Percentiles rank a stretch among this genome's conserved stretches.
phyloP scores from a whole-genome alignment of 2,329 filamentous ascomycete genomes.

The Colletotrichum lini region DNA sequence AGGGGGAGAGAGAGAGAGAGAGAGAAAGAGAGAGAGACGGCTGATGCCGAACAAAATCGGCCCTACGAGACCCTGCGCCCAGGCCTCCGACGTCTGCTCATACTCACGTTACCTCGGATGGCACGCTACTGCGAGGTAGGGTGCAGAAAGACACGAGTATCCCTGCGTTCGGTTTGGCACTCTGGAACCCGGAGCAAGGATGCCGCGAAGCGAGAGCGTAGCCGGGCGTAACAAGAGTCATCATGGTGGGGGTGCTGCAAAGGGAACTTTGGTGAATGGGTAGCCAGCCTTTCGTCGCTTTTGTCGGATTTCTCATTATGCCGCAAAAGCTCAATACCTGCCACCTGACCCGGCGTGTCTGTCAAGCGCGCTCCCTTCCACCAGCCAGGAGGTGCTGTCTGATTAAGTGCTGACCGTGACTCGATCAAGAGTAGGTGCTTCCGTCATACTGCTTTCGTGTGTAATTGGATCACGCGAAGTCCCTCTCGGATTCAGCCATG shows the following conservation, averaged over 20 bases:
- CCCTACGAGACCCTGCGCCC: conserved; percentile 27
- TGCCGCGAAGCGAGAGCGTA: conserved; percentile 23
- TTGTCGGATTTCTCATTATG: not conserved
- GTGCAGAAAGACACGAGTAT: conserved; percentile 7
- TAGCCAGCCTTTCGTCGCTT: conserved; percentile 7
- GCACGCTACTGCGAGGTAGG: conserved; percentile 25
- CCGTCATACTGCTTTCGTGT: not conserved
- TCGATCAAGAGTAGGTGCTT: not conserved
- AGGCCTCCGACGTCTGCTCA: conserved; percentile 12
- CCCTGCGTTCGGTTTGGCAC: conserved; percentile 20
- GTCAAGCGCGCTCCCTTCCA: not conserved
- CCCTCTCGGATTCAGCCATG: not conserved
- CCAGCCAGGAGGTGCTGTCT: not conserved
- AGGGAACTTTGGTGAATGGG: conserved; percentile 26
- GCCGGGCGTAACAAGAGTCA: conserved; percentile 31
- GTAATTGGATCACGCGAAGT: conserved; percentile 9
- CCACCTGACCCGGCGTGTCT: not conserved
- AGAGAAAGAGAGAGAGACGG: not conserved
- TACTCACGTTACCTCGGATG: not conserved
- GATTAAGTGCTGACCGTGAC: conserved; percentile 20
- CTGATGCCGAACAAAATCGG: conserved; percentile 23
- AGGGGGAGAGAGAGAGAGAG: not conserved
- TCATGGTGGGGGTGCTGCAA: conserved; percentile 13
- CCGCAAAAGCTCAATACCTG: not conserved
- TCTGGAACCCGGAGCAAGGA: conserved; percentile 26